Base-by-base conservation (phyloP, 106 monocot genomes). In the Platanthera zijinensis region DNA sequence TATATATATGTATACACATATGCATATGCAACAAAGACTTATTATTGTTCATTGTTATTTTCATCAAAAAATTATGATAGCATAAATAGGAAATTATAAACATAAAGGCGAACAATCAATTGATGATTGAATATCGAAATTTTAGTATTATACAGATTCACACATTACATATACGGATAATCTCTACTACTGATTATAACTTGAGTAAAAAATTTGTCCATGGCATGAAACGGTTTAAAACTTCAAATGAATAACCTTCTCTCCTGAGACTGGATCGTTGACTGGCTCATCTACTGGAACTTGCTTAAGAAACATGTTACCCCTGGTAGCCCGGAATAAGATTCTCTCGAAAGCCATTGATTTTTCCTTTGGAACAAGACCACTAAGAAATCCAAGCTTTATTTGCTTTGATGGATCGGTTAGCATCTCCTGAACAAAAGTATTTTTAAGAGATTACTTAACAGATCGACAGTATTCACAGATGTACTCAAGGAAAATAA, bases 281-380 rank as follows among this genome's bases (percentile, higher is more conserved):
- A 99, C 97, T 13, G 88, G 94, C 57, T 88, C 83, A 82, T 99
- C 97, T 76, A 99, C 73, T 63, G 77, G 51, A 67, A 76, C 80
- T 85, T 99, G 97, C 77, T 80, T 99, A 47, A 99, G 84, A 61
- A 86, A 99, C 79, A 99, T 79, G 79, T 99, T 99, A 47, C 97
- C 97, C 79, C 91, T 85, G 19, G 97, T 99, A 74, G 93, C 97
- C 82, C 97, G 93, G 63, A 99, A 99, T 46, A 99, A 82, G 80
- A 94, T 91, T 76, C 97, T 86, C 84, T 99, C 97, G 90, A 99
- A 99, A 75, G 90, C 91, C 87, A 94, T 81, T 19, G 89, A 75
- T 79, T 99, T 99, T 50, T 88, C 97, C 84, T 99, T 94, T 11
- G 89, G 89, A 52, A 99, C 97, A 83, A 99, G 91, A 21, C 97